Evolutionary conservation across 2,329 filamentous ascomycete species (phyloP).

Genomic region (Hirsutella minnesotensis): DNA sequence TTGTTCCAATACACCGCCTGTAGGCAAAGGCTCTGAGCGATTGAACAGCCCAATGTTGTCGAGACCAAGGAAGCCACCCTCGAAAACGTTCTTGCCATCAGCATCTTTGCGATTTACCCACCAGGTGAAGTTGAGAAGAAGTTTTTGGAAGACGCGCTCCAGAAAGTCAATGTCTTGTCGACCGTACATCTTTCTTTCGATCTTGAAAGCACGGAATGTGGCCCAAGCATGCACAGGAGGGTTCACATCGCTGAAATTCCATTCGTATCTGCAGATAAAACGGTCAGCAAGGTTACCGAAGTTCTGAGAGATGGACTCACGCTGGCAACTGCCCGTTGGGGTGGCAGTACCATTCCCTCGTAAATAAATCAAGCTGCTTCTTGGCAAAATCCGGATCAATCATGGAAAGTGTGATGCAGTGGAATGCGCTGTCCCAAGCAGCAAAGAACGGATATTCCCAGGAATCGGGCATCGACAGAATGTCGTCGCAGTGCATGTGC

Average conservation of each 20-base stretch:
- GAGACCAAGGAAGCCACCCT: slow-evolving; percentile 86
- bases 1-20: slow-evolving; percentile 86
- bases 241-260: slow-evolving; percentile 97
- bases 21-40: slow-evolving; percentile 86
- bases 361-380: slow-evolving; percentile 93
- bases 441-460: slow-evolving; percentile 99
- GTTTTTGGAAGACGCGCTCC: slow-evolving; percentile 91
- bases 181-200: slow-evolving; percentile 94
- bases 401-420: slow-evolving; percentile 93
- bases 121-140: slow-evolving; percentile 96
- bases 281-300: slow-evolving; percentile 4
- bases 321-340: slow-evolving; percentile 91
- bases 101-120: slow-evolving; percentile 96
- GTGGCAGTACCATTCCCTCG: slow-evolving; percentile 97
- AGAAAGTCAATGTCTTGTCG: slow-evolving; percentile 90
- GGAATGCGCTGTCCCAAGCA: slow-evolving; percentile 94
- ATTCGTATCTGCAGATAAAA: slow-evolving; percentile 53
- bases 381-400: slow-evolving; percentile 96
- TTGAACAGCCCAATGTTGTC: slow-evolving; percentile 99
- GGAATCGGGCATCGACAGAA: slow-evolving; percentile 93
- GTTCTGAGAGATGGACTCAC: slow-evolving; percentile 30
- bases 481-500: slow-evolving; percentile 89
- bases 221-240: slow-evolving; percentile 95
- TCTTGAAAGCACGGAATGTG: slow-evolving; percentile 93
- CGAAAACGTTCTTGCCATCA: slow-evolving; percentile 94